Base-by-base conservation (phyloP, 2,329 filamentous ascomycete genomes). In the Alternaria postmessia region DNA sequence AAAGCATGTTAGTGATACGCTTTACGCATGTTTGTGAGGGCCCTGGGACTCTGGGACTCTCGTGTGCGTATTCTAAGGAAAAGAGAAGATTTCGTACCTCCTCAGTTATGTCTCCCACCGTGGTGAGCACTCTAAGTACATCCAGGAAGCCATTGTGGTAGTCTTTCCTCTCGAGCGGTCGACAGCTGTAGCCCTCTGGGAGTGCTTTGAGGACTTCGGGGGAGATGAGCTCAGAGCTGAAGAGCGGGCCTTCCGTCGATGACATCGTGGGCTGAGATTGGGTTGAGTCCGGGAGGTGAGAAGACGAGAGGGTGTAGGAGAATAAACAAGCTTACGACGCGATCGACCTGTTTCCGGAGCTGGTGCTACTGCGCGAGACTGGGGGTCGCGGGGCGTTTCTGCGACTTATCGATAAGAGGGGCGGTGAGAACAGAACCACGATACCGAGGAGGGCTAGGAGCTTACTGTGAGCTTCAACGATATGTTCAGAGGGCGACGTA, bases 61-160 rank as follows among this genome's bases (percentile, higher is more conserved):
- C 32, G 38, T 38, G 39, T 34, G 41, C 20, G 7, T 30, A 8
- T 9, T 26, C 9, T 22, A 7, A 20, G 11, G n/a, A 6, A 18
- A 3, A 16, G 16, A 8, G 36, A 5, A 2, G 11, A 18, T 22
- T 6, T 8, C 43, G 44, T 68, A 88, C 85, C 61, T 88, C 86
- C 76, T 91, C 86, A 48, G 84, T 86, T 68, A 97, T 90, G 62
- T 97, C 93, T 65, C 95, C 95, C 24, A 98, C 94, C 7, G 92
- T 95, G 2, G 95, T 98, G 72, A 99, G 84, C 38, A 97, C 93
- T 46, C 93, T 88, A 65, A 99, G 84, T 62, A 95, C 94, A 75
- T 97, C 93, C 70, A 99, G 89, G 79, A 97, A 97, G 64, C 93
- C 93, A 34, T 85, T 86, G 57, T 86, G 82, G 81, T 90, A 97